phyloP scores from a whole-genome alignment of 2,329 filamentous ascomycete species.

The Exophiala sp. region DNA sequence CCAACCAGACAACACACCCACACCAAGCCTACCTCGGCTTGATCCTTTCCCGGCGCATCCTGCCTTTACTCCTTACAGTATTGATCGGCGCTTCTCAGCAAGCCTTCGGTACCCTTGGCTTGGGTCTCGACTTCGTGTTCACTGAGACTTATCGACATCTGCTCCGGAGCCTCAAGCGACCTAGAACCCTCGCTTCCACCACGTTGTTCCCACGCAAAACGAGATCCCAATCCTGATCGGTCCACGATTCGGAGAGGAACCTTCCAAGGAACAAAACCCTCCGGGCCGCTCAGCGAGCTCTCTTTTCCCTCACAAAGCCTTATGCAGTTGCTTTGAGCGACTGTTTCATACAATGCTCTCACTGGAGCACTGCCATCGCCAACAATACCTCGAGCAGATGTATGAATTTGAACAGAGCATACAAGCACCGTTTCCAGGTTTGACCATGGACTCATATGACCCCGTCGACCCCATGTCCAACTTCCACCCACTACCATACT shows the following conservation, averaged over 20 bases:
- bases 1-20: not conserved
- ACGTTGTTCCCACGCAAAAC: conserved; percentile 2
- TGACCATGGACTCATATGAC: conserved; percentile 23
- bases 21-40: not conserved
- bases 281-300: not conserved
- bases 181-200: conserved; percentile 6
- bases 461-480: conserved; percentile 18
- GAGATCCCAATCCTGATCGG: not conserved
- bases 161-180: conserved; percentile 9
- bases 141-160: conserved; percentile 13
- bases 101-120: conserved; percentile 21
- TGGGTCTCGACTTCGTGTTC: conserved; percentile 13
- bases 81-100: conserved; percentile 26
- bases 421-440: conserved; percentile 23
- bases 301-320: not conserved
- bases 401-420: conserved; percentile 21
- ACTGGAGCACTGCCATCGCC: conserved; percentile 25
- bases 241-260: conserved; percentile 8
- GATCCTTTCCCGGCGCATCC: conserved; percentile 1
- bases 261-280: not conserved
- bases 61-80: conserved; percentile 16
- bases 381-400: conserved; percentile 16
- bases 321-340: conserved; percentile 13
- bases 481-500: conserved; percentile 23
- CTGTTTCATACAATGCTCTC: conserved; percentile 23